Base-by-base conservation (phyloP, 306 rosid species). In the Prunus campanulata region DNA sequence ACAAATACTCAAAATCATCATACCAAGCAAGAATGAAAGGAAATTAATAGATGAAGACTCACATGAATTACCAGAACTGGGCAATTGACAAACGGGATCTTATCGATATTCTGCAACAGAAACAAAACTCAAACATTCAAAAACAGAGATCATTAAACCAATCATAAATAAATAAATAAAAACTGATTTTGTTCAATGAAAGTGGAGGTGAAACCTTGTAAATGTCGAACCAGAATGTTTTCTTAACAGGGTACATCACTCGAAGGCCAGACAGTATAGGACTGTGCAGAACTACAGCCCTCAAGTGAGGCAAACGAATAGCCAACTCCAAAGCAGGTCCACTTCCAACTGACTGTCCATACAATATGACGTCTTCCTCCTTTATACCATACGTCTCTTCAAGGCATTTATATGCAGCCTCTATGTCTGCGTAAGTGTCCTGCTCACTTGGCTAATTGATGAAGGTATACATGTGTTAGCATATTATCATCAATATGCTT, bases 341-440 rank as follows among this genome's bases (percentile, higher is more conserved):
- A 62, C 92, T 90, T 22, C 92, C 96, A 12, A 90, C 91, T 3
- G 92, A 90, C 66, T 90, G 96, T 10, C 96, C 92, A 57, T 90
- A 90, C 63, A 88, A 16, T 44, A 90, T 78, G 1, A 67, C 74
- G 64, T 88, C 86, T n/a, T 90, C 89, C 67, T 90, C 92, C 77
- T 85, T 86, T n/a, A 85, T 81, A 29, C 89, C 96, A 57, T 83
- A 90, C 63, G 49, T 86, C 49, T 90, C 90, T 76, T 83, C 84
- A 65, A 90, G 85, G 81, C 92, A 88, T 75, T 67, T 77, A 59
- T 76, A 83, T 19, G 85, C 95, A 65, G 95, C 87, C 68, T 88
- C 92, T 81, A 90, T 88, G 83, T 90, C 95, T 46, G 95, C 95
- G 68, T 84, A 88, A 11, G 90, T 90, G 79, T 90, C 92, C 87